phyloP scores from a whole-genome alignment of 768 basidiomycete genomes.

The Termitomyces sp. region DNA sequence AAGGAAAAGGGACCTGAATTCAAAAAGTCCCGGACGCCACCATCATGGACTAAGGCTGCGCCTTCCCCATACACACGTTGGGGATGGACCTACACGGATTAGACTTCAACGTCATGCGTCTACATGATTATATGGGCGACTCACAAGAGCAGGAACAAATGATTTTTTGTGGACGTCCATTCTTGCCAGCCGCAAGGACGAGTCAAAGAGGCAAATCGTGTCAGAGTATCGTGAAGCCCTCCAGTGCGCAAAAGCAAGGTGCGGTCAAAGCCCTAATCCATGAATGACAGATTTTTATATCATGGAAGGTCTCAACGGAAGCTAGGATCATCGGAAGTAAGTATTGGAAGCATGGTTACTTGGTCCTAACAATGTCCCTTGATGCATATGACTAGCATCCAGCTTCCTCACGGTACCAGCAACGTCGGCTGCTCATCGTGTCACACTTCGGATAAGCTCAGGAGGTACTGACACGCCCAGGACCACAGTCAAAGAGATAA shows the following conservation, averaged over 20 bases:
- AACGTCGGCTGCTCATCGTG: background rate
- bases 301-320: background rate
- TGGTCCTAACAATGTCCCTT: background rate
- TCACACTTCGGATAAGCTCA: constrained; percentile 3
- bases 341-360: background rate
- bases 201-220: background rate
- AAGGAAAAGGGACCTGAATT: background rate
- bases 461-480: background rate
- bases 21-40: background rate
- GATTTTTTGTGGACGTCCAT: background rate
- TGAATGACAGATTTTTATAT: constrained; percentile 8
- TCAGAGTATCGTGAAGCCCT: background rate
- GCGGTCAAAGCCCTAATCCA: background rate
- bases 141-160: background rate
- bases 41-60: background rate
- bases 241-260: background rate
- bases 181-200: background rate
- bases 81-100: background rate
- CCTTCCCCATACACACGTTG: background rate
- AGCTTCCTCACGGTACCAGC: background rate
- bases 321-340: background rate
- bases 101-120: background rate
- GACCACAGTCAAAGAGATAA: background rate
- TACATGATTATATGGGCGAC: background rate
- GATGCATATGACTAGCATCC: background rate